A percentile compares a stretch with the other conserved stretches of the same genome.
Evolutionary conservation across 257 asterid genomes (phyloP).

Genomic region (Rehmannia glutinosa): DNA sequence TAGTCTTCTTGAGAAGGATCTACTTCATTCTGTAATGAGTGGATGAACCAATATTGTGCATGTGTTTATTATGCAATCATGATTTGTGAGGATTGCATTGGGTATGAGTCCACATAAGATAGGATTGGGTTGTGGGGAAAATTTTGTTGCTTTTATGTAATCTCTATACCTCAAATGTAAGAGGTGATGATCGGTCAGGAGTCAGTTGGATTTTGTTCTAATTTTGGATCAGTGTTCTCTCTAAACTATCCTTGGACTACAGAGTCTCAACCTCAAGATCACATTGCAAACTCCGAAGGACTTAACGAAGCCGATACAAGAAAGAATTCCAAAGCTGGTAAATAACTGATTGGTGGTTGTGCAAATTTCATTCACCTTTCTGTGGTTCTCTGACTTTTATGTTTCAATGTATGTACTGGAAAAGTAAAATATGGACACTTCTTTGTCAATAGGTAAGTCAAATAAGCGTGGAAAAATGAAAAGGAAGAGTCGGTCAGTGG

Average conservation of each 20-base stretch:
- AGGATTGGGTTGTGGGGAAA: no score
- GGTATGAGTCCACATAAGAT: no score
- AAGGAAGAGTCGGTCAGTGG: conserved; percentile 26
- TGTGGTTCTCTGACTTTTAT: not conserved
- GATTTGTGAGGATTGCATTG: no score
- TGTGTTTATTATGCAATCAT: no score
- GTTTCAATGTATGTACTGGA: not conserved
- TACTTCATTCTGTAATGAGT: no score
- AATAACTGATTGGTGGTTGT: not conserved
- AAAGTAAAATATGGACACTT: not conserved
- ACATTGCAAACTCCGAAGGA: conserved; percentile 7
- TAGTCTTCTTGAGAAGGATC: no score
- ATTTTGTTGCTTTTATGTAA: not conserved
- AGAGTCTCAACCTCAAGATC: conserved; percentile 14
- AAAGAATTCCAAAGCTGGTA: conserved; percentile 21
- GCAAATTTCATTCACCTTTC: not conserved
- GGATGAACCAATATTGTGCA: no score
- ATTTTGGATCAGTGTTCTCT: not conserved
- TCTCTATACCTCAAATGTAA: not conserved
- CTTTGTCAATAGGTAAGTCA: conserved; percentile 41
- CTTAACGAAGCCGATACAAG: conserved; percentile 13
- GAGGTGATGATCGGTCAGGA: not conserved
- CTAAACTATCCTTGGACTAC: not conserved
- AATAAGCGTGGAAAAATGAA: conserved; percentile 29
- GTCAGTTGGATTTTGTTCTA: not conserved